Percentiles rank a stretch among this genome's conserved stretches.
Evolutionary conservation across 495 filamentous ascomycete genomes (phyloP).

Genomic region (Massariosphaeria phaeospora): DNA sequence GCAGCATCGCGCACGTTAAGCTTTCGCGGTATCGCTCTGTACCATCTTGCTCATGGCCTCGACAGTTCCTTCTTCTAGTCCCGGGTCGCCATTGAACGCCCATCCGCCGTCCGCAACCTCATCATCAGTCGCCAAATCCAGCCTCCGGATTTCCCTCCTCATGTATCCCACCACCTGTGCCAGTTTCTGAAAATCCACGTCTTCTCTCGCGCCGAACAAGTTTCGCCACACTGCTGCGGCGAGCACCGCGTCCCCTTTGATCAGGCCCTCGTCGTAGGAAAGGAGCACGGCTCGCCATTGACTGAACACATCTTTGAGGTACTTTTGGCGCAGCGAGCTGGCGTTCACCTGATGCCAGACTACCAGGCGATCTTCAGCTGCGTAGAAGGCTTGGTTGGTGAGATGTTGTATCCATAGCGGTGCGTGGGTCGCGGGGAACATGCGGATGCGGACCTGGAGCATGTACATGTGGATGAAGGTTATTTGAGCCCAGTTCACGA

Average conservation of each 20-base stretch:
- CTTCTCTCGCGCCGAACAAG: conserved; percentile 68
- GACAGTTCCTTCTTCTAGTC: background rate
- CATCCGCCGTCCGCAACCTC: conserved; percentile 30
- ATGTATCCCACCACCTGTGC: conserved; percentile 76
- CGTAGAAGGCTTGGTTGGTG: conserved; percentile 90
- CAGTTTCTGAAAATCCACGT: conserved; percentile 65
- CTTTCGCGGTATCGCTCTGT: too few relatives aligned
- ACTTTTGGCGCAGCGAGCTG: conserved; percentile 65
- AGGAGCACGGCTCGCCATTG: conserved; percentile 84
- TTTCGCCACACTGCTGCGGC: conserved; percentile 92
- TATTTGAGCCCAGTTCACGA: conserved; percentile 91
- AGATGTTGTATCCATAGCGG: conserved; percentile 67
- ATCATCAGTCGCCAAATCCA: conserved; percentile 25
- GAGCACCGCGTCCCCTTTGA: conserved; percentile 77
- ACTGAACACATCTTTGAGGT: conserved; percentile 85
- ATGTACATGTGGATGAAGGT: conserved; percentile 96
- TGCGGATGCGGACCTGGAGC: conserved; percentile 77
- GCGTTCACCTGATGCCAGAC: conserved; percentile 62
- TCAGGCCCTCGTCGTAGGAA: conserved; percentile 81
- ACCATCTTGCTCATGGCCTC: conserved; percentile 11
- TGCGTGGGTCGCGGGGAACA: conserved; percentile 57
- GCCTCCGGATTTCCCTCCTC: conserved; percentile 52
- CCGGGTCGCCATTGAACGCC: conserved; percentile 20
- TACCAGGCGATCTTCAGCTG: conserved; percentile 82
- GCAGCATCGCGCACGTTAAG: too few relatives aligned